Base-by-base conservation (phyloP, 805 yeast species). In the Suhomyces prunicola region DNA sequence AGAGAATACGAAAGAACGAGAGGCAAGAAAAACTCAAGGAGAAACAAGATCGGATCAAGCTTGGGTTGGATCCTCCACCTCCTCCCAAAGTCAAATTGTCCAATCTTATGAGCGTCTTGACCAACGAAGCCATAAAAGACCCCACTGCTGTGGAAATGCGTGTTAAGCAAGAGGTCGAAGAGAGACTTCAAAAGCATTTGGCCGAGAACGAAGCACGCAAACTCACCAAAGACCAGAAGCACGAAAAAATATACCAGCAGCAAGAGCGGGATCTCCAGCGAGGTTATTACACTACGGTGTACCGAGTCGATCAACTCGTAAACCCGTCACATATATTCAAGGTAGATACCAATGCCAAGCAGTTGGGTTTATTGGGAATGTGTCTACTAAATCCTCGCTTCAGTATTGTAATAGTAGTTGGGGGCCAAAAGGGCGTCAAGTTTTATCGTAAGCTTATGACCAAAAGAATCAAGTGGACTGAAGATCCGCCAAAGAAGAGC, bases 11-110 rank as follows among this genome's bases (percentile, higher is more conserved):
- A 44, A 80, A 86, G 54, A 86, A 86, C 54, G 85, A 82, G 47
- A 76, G 97, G 52, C 80, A 84, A 45, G 77, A 77, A 41, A 75
- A 70, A 55, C 82, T 83, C 55, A 84, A 85, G 60, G 94, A 86
- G 46, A 77, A 80, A 53, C 96, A 90, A 64, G 93, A 90, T 59
- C 74, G 87, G 46, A 85, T 92, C 23, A 80, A 85, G 53, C 72
- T 89, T 5, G 99, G 99, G 0, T 70, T 92, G 17, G 89, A 87
- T 46, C 87, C 96, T 0, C 87, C 96, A 5, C 97, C 97, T 0
- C 87, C 87, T 5, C 96, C 97, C 2, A 94, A 93, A 67, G 87
- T 94, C 24, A 89, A 87, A 61, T 73, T 90, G 44, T 82, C 87
- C 44, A 94, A 93, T 65, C 77, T 94, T 68, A 89, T 90, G 91